These are phyloP conservation scores for Dichomitus squalens DNA, from an alignment of 1,284 basidiomycete species.

Conservation along the genomic window DNA sequence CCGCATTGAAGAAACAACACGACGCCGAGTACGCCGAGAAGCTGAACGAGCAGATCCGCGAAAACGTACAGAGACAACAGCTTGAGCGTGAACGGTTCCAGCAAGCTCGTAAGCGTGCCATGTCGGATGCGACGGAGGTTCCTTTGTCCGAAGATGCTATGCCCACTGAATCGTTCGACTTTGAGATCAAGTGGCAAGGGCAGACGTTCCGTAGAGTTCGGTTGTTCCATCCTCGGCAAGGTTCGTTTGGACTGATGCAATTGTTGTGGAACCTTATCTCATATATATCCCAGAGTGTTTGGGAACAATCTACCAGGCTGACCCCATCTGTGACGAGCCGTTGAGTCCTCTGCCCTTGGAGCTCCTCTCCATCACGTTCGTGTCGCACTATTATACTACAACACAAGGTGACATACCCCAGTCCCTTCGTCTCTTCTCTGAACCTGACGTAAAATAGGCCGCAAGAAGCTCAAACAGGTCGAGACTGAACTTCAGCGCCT, in stretches of 20 bases:
- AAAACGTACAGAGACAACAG: constrained; percentile 58
- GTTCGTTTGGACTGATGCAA: constrained; percentile 34
- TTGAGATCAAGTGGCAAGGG: constrained; percentile 58
- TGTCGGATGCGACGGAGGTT: constrained; percentile 68
- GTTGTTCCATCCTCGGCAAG: constrained; percentile 67
- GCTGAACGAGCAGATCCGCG: constrained; percentile 64
- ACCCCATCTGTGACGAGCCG: constrained; percentile 68
- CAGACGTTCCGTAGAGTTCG: constrained; percentile 64
- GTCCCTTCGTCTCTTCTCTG: too few species aligned
- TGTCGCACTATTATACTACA: constrained; percentile 65
- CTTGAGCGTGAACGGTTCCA: constrained; percentile 50
- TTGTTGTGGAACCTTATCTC: neutral
- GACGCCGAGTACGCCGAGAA: constrained; percentile 52
- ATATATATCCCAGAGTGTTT: constrained; percentile 52
- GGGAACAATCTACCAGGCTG: constrained; percentile 68
- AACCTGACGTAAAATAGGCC: constrained; percentile 33
- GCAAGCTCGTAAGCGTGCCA: constrained; percentile 59
- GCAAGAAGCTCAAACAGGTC: constrained; percentile 69
- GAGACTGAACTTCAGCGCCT: constrained; percentile 67
- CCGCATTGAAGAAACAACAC: constrained; percentile 47
- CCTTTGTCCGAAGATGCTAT: constrained; percentile 47
- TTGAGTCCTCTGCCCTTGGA: constrained; percentile 61
- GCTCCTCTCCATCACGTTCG: constrained; percentile 64
- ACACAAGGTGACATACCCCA: too few species aligned
- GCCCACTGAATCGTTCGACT: constrained; percentile 60